Evolutionary conservation across 169 alveolate species (phyloP).

Genomic region (Plasmodium ovale): DNA sequence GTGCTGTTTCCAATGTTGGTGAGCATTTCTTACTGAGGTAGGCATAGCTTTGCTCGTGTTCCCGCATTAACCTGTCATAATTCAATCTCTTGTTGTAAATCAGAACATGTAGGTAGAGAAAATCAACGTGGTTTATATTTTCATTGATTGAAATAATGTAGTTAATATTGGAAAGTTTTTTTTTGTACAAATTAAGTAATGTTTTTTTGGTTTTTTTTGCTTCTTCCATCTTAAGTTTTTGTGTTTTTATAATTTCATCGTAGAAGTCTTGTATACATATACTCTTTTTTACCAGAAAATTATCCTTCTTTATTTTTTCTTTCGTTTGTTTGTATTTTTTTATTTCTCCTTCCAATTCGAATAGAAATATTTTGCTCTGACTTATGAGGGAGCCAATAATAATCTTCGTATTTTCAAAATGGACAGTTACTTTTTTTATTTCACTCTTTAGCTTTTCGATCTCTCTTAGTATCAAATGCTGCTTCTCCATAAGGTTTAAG

Average conservation of each 20-base stretch:
- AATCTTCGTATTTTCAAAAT: conserved; percentile 50
- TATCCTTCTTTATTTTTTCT: conserved; percentile 55
- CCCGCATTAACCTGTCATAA: conserved; percentile 39
- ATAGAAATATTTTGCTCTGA: conserved; percentile 64
- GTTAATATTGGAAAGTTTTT: conserved; percentile 23
- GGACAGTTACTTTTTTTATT: conserved; percentile 42
- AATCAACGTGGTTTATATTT: conserved; percentile 48
- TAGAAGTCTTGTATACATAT: conserved; percentile 20
- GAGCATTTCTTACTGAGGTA: conserved; percentile 16
- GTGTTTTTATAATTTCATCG: conserved; percentile 23
- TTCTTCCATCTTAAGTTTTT: conserved; percentile 21
- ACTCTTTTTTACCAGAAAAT: conserved; percentile 22
- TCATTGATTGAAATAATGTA: conserved; percentile 39
- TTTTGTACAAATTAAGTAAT: conserved; percentile 34
- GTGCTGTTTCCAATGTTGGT: not conserved
- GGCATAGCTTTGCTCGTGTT: conserved; percentile 36
- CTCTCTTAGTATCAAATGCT: conserved; percentile 37
- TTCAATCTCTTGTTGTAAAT: conserved; percentile 34
- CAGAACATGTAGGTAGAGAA: conserved; percentile 37
- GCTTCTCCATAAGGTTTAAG: conserved; percentile 43
- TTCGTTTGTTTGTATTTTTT: conserved; percentile 26
- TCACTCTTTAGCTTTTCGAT: conserved; percentile 51
- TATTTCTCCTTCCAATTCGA: conserved; percentile 51
- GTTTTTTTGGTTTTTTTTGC: conserved; percentile 46
- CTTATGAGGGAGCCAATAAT: conserved; percentile 25